Conservation (phyloP, 768 basidiomycete species). For the Gymnopilus junonius region DNA sequence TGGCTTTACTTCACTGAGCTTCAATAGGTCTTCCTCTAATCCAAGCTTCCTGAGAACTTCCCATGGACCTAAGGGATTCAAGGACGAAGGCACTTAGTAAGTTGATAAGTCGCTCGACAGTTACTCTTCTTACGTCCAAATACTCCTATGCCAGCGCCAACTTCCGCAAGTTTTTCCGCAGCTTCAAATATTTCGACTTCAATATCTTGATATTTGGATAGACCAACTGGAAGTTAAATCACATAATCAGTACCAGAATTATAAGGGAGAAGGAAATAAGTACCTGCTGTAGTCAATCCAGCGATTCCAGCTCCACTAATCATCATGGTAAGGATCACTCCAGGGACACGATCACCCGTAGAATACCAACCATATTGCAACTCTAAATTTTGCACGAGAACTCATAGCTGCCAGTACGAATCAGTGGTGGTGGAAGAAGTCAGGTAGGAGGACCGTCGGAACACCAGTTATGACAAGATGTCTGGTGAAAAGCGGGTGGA, state of each 20-base stretch:
- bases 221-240: constrained; percentile 34
- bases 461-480: constrained; percentile 14
- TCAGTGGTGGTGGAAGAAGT: constrained; percentile 16
- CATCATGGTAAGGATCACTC: constrained; percentile 19
- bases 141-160: constrained; percentile 67
- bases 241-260: not conserved
- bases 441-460: constrained; percentile 8
- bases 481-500: constrained; percentile 19
- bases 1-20: constrained; percentile 39
- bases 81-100: constrained; percentile 5
- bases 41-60: constrained; percentile 48
- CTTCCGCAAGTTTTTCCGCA: constrained; percentile 50
- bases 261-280: not conserved
- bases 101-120: not conserved
- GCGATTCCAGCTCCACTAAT: constrained; percentile 58
- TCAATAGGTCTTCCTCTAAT: constrained; percentile 49
- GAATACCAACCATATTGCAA: constrained; percentile 56
- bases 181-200: constrained; percentile 62
- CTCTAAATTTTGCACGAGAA: constrained; percentile 43
- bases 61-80: constrained; percentile 45
- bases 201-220: constrained; percentile 55
- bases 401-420: constrained; percentile 27
- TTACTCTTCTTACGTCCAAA: constrained; percentile 43
- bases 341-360: constrained; percentile 9
- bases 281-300: constrained; percentile 49